Percentiles rank a stretch among this genome's conserved stretches.
Evolutionary conservation across 371 early-diverging fungal genomes (phyloP).

Genomic region (Caulochytrium protostelioides): DNA sequence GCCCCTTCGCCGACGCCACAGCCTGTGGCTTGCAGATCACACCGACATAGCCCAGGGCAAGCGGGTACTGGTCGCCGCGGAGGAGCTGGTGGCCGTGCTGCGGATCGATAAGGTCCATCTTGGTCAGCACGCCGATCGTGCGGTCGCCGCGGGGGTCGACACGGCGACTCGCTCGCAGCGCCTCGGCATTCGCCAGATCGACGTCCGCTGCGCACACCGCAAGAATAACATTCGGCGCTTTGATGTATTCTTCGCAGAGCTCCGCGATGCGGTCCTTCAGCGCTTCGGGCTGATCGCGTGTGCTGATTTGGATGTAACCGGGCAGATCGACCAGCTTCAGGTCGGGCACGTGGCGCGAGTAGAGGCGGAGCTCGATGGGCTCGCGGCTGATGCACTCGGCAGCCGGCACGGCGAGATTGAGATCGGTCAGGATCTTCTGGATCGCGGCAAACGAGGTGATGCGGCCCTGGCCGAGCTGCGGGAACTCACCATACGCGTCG

Average conservation of each 20-base stretch:
- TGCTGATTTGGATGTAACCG: constrained; percentile 93
- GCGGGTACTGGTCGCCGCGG: constrained; percentile 54
- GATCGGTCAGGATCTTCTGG: constrained; percentile 68
- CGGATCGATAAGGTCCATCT: constrained; percentile 92
- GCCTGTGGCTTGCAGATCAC: constrained; percentile 78
- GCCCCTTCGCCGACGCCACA: too few species aligned
- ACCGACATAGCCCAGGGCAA: constrained; percentile 92
- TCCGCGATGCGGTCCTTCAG: constrained; percentile 83
- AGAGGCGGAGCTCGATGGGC: constrained; percentile 84
- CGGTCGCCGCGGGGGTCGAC: constrained; percentile 83
- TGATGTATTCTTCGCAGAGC: constrained; percentile 80
- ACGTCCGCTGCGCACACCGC: constrained; percentile 96
- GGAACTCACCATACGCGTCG: constrained; percentile 86
- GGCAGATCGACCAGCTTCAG: constrained; percentile 95
- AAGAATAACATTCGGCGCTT: constrained; percentile 83
- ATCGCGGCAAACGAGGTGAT: constrained; percentile 65
- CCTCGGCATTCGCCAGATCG: constrained; percentile 96
- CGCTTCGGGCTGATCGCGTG: constrained; percentile 73
- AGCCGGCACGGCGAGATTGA: constrained; percentile 82
- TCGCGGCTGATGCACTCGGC: constrained; percentile 74
- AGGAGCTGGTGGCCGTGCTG: constrained; percentile 59
- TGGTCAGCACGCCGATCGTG: constrained; percentile 97
- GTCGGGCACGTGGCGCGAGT: constrained; percentile 86
- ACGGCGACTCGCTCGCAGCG: constrained; percentile 65
- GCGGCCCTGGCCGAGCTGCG: constrained; percentile 67